Conservation (phyloP, 176 grass and related monocot genomes). For the Bonia amplexicaulis region DNA sequence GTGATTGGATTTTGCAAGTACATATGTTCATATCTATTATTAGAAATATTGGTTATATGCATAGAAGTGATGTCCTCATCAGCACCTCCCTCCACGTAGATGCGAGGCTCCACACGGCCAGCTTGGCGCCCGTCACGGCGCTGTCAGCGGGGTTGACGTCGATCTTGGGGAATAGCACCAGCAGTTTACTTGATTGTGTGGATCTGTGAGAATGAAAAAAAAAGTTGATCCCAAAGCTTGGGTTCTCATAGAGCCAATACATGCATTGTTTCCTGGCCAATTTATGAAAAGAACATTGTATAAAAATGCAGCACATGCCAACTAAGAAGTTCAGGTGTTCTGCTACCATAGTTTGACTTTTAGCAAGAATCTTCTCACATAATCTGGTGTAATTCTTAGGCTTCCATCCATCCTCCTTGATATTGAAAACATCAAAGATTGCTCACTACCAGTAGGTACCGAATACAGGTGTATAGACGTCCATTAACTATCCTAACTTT, state of each 20-base stretch:
- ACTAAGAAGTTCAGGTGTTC: neutral
- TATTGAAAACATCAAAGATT: slow-evolving; percentile 58
- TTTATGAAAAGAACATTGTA: slow-evolving; percentile 7
- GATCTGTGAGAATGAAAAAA: neutral
- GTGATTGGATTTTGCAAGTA: too few relatives aligned
- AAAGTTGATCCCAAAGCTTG: neutral
- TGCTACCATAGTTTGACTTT: slow-evolving; percentile 95
- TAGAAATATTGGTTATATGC: too few relatives aligned
- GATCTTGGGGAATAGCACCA: too few relatives aligned
- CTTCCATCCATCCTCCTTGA: slow-evolving; percentile 91
- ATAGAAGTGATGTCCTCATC: too few relatives aligned
- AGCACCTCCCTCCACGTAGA: too few relatives aligned
- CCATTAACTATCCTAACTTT: neutral
- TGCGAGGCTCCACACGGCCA: too few relatives aligned
- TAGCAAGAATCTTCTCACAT: slow-evolving; percentile 93
- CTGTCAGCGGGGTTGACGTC: too few relatives aligned
- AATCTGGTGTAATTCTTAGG: slow-evolving; percentile 80
- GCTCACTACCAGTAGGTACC: neutral
- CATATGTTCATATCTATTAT: too few relatives aligned
- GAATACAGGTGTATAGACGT: neutral
- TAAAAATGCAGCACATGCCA: neutral
- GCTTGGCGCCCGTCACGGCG: too few relatives aligned
- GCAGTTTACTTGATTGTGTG: neutral
- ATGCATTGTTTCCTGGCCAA: neutral
- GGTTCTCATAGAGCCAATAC: neutral